Percentiles rank a stretch among this genome's conserved stretches.
These are phyloP conservation scores for Poteriospumella lacustris DNA, from an alignment of 108 stramenopile genomes.

Conservation along the genomic window DNA sequence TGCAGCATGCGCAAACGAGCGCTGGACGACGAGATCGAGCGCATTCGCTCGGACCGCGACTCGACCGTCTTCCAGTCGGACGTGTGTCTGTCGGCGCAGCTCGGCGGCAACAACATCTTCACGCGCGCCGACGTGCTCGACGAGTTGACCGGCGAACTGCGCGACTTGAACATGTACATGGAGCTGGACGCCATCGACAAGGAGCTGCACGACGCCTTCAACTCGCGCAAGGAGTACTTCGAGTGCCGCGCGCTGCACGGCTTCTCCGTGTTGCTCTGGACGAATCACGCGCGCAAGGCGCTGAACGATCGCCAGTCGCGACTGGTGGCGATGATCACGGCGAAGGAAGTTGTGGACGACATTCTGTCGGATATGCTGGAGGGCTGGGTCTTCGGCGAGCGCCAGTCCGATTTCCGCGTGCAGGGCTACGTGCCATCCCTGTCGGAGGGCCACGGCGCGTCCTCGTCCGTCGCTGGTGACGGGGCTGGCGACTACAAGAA, in stretches of 20 bases:
- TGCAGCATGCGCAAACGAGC: conserved; percentile 42
- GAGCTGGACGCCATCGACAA: conserved; percentile 50
- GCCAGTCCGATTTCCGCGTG: conserved; percentile 31
- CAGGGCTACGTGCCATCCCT: conserved; percentile 41
- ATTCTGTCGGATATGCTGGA: conserved; percentile 63
- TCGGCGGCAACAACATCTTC: conserved; percentile 49
- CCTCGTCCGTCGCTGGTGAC: too few species aligned
- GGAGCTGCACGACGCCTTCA: conserved; percentile 55
- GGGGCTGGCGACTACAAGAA: too few species aligned
- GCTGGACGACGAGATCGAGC: conserved; percentile 50
- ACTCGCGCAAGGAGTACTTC: conserved; percentile 40
- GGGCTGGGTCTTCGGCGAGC: conserved; percentile 65
- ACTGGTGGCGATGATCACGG: conserved; percentile 48
- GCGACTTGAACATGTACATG: conserved; percentile 34
- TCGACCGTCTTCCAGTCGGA: conserved; percentile 41
- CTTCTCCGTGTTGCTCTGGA: conserved; percentile 53
- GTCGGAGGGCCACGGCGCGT: too few species aligned
- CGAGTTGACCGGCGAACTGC: conserved; percentile 50
- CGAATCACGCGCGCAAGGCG: conserved; percentile 47
- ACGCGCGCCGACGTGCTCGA: conserved; percentile 45
- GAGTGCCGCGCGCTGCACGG: conserved; percentile 53
- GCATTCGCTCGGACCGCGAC: conserved; percentile 42
- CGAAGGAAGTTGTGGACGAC: conserved; percentile 52
- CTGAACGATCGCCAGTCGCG: conserved; percentile 52
- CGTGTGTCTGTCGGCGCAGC: conserved; percentile 38